These are phyloP conservation scores for Beauveria caledonica DNA, from an alignment of 2,329 filamentous ascomycete species.

Conservation along the genomic window DNA sequence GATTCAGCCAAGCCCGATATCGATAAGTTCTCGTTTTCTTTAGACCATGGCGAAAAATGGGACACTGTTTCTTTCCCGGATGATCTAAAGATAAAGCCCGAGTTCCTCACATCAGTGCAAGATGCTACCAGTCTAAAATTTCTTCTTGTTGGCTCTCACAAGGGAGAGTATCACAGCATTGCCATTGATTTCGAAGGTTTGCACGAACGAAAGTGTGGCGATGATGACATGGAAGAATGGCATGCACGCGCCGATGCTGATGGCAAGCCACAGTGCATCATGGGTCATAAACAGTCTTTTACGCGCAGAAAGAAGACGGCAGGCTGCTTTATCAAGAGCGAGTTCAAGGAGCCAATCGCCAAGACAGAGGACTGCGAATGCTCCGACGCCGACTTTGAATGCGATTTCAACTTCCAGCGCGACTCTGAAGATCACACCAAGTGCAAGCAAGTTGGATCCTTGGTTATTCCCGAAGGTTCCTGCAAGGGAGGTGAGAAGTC, in stretches of 20 bases:
- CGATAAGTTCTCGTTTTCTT: conserved; percentile 61
- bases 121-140: conserved; percentile 94
- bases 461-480: conserved; percentile 60
- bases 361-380: conserved; percentile 72
- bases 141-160: conserved; percentile 59
- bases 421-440: conserved; percentile 54
- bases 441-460: conserved; percentile 56
- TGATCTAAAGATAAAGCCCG: conserved; percentile 58
- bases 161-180: conserved; percentile 53
- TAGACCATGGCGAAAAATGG: conserved; percentile 88
- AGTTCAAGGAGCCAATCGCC: conserved; percentile 71
- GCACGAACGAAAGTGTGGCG: conserved; percentile 69
- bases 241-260: conserved; percentile 73
- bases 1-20: conserved; percentile 59
- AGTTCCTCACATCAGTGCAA: conserved; percentile 74
- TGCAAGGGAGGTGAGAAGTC: conserved; percentile 63
- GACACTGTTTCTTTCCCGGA: conserved; percentile 58
- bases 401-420: conserved; percentile 83
- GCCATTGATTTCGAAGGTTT: conserved; percentile 77
- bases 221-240: conserved; percentile 81
- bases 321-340: conserved; percentile 79
- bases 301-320: conserved; percentile 76
- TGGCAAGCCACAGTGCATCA: conserved; percentile 77
- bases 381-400: conserved; percentile 81
- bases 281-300: conserved; percentile 92